Base-by-base conservation (phyloP, 202 grass and related monocot species). In the Cymbopogon flexuosus region DNA sequence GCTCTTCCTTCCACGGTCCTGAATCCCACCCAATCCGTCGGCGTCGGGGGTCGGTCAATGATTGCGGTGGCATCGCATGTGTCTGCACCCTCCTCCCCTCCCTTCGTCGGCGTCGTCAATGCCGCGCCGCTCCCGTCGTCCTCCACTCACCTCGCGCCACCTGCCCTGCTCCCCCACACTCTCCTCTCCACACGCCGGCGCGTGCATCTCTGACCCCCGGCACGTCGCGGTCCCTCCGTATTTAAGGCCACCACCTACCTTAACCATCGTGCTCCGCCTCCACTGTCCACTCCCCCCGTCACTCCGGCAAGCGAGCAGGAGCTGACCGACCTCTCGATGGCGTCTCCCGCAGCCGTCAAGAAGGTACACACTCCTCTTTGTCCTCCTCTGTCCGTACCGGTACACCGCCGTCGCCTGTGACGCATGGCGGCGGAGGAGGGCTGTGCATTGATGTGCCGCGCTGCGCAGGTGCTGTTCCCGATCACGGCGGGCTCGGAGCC, bases 401-500 rank as follows among this genome's bases (percentile, higher is more conserved):
- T 43, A 2, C 34, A 5, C 34, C 34, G 34, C 34, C 34, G 3
- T 35, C 34, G 34, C 34, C 34, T 4, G 3, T 35, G 34, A 5
- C 35, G 5, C 1, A n/a, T 37, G 37, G 8, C 37, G 40, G 2
- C 8, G 9, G 10, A 6, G 46, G 15, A 18, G 3, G 1, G 10
- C 45, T 3, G 18, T 3, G 52, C 52, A 21, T 56, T 60, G 56
- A 1, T 18, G 56, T 60, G 56, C 51, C 56, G 21, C 31, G 52
- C 13, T 14, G 39, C 39, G 41, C 83, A 96, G 88, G 90, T 93
- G 37, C 71, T 96, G 43, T 84, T 96, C 22, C 84, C 90, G 14
- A 60, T 96, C 70, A 78, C 86, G 10, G 72, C 78, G 19, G 93
- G 90, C 45, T 79, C 93, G 35, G 93, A 93, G 78, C 81, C 90